A percentile compares a stretch with the other conserved stretches of the same genome.
Evolutionary conservation across 1,284 basidiomycete species (phyloP).

Genomic region (Trichosporon sp.): DNA sequence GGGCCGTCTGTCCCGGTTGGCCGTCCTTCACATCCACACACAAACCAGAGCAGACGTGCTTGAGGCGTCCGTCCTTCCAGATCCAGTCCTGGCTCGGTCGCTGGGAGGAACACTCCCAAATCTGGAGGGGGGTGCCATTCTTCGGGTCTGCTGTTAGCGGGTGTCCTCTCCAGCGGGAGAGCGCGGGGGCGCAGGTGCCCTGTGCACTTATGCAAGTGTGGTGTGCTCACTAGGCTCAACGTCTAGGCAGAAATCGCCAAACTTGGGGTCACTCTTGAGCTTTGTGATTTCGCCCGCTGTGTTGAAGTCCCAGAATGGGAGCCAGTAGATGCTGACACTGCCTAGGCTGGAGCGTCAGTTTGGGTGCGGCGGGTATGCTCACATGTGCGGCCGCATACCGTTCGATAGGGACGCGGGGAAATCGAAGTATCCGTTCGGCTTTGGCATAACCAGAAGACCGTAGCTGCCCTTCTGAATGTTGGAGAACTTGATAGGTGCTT

Average conservation of each 20-base stretch:
- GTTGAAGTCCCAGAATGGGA: neutral
- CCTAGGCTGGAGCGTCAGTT: neutral
- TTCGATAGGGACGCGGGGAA: neutral
- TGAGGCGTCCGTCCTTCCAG: neutral
- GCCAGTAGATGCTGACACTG: neutral
- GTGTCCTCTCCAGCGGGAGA: neutral
- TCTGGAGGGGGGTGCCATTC: slow-evolving; percentile 5
- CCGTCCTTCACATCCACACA: neutral
- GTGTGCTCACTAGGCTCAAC: neutral
- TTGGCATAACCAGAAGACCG: neutral
- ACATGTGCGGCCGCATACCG: neutral
- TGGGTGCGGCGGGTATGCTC: too few relatives aligned
- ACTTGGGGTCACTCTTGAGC: neutral
- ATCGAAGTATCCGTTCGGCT: neutral
- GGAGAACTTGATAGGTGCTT: neutral
- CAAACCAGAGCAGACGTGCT: neutral
- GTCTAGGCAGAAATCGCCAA: neutral
- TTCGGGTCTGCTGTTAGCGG: neutral
- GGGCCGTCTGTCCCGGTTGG: neutral
- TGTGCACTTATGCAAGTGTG: too few relatives aligned
- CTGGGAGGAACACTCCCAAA: neutral
- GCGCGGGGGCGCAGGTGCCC: too few relatives aligned
- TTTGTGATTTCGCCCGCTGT: neutral
- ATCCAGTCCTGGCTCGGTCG: neutral
- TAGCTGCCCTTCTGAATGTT: neutral